Evolutionary conservation across 371 early-diverging fungal species (phyloP).

Genomic region (Rhizopus stolonifer): DNA sequence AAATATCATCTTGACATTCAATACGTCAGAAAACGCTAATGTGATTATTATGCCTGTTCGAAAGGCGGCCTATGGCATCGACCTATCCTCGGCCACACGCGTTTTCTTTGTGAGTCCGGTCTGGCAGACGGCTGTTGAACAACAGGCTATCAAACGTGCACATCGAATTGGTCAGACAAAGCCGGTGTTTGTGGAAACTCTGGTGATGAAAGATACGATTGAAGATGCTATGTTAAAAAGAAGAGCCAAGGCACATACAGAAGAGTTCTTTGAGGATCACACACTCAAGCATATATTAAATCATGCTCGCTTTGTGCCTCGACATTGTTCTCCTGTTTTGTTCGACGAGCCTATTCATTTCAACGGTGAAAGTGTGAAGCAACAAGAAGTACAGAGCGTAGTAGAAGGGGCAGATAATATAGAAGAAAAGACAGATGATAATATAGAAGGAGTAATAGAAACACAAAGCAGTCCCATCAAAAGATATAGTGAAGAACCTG

Average conservation of each 20-base stretch:
- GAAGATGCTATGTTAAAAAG: constrained; percentile 65
- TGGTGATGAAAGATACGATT: constrained; percentile 68
- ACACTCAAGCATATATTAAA: constrained; percentile 26
- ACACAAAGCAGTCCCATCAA: no score
- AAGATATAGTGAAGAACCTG: no score
- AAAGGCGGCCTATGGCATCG: constrained; percentile 74
- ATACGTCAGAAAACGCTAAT: constrained; percentile 61
- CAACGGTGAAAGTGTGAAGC: no score
- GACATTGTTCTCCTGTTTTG: neutral
- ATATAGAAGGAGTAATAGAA: no score
- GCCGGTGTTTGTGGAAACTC: constrained; percentile 76
- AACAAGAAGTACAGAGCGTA: neutral
- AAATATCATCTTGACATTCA: constrained; percentile 70
- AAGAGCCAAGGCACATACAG: constrained; percentile 19
- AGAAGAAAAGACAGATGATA: neutral
- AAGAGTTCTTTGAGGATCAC: constrained; percentile 27
- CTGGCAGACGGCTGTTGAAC: constrained; percentile 63
- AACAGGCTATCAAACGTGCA: constrained; percentile 87
- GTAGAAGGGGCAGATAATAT: neutral
- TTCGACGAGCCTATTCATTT: neutral
- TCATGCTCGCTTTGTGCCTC: constrained; percentile 29
- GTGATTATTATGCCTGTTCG: constrained; percentile 73
- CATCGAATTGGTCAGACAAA: constrained; percentile 85
- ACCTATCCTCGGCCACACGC: constrained; percentile 68
- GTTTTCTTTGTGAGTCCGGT: constrained; percentile 75